phyloP scores from a whole-genome alignment of 1,284 basidiomycete genomes.

The Fomes fomentarius region DNA sequence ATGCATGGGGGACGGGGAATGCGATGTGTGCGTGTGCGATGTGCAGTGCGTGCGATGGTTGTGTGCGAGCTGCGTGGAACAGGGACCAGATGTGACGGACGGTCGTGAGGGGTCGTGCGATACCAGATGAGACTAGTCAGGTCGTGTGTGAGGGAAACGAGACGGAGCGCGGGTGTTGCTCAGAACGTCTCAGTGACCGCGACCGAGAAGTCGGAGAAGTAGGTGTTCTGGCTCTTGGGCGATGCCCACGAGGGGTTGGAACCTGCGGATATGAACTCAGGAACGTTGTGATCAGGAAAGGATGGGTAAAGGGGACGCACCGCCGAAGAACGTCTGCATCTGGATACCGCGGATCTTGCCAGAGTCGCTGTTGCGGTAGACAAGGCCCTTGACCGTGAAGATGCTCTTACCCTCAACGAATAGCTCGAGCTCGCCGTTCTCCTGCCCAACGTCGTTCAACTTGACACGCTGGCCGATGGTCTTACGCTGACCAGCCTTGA shows the following conservation, averaged over 20 bases:
- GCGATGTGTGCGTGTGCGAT: slow-evolving; percentile 1
- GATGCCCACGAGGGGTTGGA: slow-evolving; percentile 52
- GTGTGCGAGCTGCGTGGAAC: slow-evolving; percentile 2
- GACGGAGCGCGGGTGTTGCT: slow-evolving; percentile 21
- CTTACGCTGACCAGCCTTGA: slow-evolving; percentile 64
- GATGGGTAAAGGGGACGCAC: slow-evolving; percentile 39
- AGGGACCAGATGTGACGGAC: not conserved
- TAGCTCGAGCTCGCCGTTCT: slow-evolving; percentile 59
- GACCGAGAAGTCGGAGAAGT: slow-evolving; percentile 68
- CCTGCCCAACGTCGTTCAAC: slow-evolving; percentile 66
- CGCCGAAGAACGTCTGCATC: slow-evolving; percentile 73
- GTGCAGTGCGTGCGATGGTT: not conserved
- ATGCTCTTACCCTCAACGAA: slow-evolving; percentile 62
- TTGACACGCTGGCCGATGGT: slow-evolving; percentile 58
- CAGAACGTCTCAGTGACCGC: slow-evolving; percentile 56
- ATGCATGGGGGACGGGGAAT: not conserved
- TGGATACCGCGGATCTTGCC: slow-evolving; percentile 61
- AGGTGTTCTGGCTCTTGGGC: slow-evolving; percentile 57
- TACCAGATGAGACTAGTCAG: not conserved
- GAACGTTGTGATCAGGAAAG: too few species aligned
- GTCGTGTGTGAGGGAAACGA: slow-evolving; percentile 11
- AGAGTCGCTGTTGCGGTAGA: slow-evolving; percentile 45
- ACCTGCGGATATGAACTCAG: slow-evolving; percentile 43
- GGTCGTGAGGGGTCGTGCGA: slow-evolving; percentile 14
- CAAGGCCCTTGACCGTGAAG: slow-evolving; percentile 53